Evolutionary conservation across 176 grass and related monocot genomes (phyloP), one percentile per base, ranked within the genome.

Genomic region (Oryza coarctata): DNA sequence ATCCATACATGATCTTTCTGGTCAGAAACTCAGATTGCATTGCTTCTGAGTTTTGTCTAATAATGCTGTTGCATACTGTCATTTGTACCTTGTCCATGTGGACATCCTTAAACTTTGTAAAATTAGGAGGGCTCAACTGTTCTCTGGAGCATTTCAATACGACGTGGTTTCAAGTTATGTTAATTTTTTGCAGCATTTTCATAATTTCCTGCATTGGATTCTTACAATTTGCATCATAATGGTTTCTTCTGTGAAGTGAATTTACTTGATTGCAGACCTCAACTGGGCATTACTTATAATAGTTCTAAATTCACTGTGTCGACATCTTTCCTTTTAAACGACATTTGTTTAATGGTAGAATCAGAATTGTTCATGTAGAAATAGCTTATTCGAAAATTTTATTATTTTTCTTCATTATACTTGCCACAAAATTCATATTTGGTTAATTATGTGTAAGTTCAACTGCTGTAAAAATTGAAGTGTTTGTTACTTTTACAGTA

Each of bases 201-300:
- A 0, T 77, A n/a, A 34, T 15, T 57, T 40, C 14, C 20, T 65
- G 71, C 3, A 71, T 71, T 71, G 35, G 9, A 50, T 85, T 75
- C 55, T 34, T 52, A 20, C 26, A 13, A 1, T 55, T 57, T 40
- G 71, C 57, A 32, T 13, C 12, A 9, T 70, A 64, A 76, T 63
- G 12, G n/a, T 84, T 79, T 68, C 47, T 28, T 74, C 15, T 80
- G 49, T 49, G 18, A 80, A 52, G 12, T 40, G 69, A 85, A 52
- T 69, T n/a, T 75, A 52, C 70, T 29, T 2, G 27, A 17, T 69
- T 45, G 0, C 31, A 0, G 35, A 80, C 68, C 68, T 72, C 12
- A 72, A 73, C 27, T 27, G 14, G 25, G 5, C 41, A 73, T 44
- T 22, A 33, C 39, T 40, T 71, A 45, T 41, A 35, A 27, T 62